Evolutionary conservation across 73 alveolate genomes (phyloP).

Genomic region (Paramecium biaurelia): DNA sequence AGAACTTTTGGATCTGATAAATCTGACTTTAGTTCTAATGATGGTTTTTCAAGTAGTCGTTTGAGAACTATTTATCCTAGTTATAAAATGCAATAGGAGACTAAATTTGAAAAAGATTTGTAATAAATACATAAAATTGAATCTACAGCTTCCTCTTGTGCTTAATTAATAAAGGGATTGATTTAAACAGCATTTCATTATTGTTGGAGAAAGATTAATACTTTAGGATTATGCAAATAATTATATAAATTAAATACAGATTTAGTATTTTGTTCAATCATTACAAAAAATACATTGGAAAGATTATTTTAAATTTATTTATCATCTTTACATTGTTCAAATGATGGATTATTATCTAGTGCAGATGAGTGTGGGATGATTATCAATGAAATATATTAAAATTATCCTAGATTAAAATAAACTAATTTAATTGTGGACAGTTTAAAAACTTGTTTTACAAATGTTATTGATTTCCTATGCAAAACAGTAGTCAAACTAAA

Average conservation of each 20-base stretch:
- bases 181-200: neutral
- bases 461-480: neutral
- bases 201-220: neutral
- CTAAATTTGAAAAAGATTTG: neutral
- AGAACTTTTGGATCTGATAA: slow-evolving; percentile 32
- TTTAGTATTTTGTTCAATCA: neutral
- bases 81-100: neutral
- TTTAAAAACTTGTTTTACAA: neutral
- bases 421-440: neutral
- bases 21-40: neutral
- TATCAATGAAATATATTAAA: neutral
- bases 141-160: neutral
- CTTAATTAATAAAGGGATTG: neutral
- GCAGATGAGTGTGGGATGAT: slow-evolving; percentile 16
- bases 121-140: neutral
- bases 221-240: neutral
- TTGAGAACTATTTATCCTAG: slow-evolving; percentile 24
- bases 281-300: neutral
- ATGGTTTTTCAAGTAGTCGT: slow-evolving; percentile 22
- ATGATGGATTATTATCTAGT: neutral
- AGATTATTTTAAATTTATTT: neutral
- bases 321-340: neutral
- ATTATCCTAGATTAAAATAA: neutral
- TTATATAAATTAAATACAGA: neutral
- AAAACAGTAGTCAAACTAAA: neutral